Percentiles rank a stretch among this genome's conserved stretches.
phyloP scores from a whole-genome alignment of 2,329 filamentous ascomycete species.

The Xylogone sp. region DNA sequence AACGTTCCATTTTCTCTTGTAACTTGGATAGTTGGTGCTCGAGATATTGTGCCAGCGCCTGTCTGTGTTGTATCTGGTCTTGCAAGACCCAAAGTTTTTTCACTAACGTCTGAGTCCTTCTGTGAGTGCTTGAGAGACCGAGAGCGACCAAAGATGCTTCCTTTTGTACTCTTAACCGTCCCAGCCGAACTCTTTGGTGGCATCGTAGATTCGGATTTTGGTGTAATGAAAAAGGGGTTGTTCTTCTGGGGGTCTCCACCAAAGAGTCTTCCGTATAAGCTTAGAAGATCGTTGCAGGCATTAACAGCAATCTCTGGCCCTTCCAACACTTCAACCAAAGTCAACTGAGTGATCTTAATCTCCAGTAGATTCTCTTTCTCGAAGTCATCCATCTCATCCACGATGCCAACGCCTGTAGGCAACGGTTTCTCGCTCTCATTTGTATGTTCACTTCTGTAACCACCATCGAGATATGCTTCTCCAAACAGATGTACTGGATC shows the following conservation, averaged over 20 bases:
- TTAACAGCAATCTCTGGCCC: conserved; percentile 85
- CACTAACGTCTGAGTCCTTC: conserved; percentile 25
- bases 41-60: conserved; percentile 8
- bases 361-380: conserved; percentile 89
- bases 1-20: conserved; percentile 57
- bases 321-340: conserved; percentile 77
- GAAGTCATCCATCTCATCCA: conserved; percentile 76
- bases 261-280: conserved; percentile 78
- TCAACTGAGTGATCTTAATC: conserved; percentile 91
- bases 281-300: conserved; percentile 78
- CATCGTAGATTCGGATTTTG: conserved; percentile 36
- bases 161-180: conserved; percentile 64
- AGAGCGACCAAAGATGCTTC: conserved; percentile 72
- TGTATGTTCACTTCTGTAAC: conserved; percentile 63
- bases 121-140: conserved; percentile 39
- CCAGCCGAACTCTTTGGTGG: conserved; percentile 68
- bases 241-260: conserved; percentile 49
- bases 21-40: conserved; percentile 69
- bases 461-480: conserved; percentile 42
- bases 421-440: conserved; percentile 38
- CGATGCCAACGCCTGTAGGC: conserved; percentile 42
- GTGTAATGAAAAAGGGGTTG: conserved; percentile 20
- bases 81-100: conserved; percentile 25
- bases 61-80: conserved; percentile 26
- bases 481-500: conserved; percentile 69